Evolutionary conservation across 352 stramenopile genomes (phyloP), one percentile per base, ranked within the genome.

Genomic region (Globisporangium sylvaticum): DNA sequence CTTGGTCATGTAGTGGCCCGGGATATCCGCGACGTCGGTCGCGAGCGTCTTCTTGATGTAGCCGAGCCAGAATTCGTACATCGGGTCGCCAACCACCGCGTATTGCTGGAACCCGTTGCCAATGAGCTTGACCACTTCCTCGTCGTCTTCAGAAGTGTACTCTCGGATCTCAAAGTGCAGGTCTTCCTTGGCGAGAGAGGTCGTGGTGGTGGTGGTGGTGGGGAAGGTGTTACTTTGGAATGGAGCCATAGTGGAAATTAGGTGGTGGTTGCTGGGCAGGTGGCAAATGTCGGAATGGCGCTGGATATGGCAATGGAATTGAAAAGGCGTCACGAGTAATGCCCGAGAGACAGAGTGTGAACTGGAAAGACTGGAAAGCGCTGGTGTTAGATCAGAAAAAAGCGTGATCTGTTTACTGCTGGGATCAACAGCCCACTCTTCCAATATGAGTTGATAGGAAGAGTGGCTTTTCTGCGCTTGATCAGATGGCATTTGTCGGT

Each of bases 121-220:
- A 10, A 72, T 58, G n/a, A 72, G 55, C n/a, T 42, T 34, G 14
- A 46, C n/a, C 0, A 69, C 53, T 7, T 56, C 27, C n/a, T 42
- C 27, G 9, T 55, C 34, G 46, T 72, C 66, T 31, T 37, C 0
- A 15, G 59, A 18, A 4, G 8, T n/a, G 46, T 71, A 71, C 60
- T 62, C 22, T 15, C 66, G 66, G 61, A 71, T 71, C 15, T 22
- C 48, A 53, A 69, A 53, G 27, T n/a, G 61, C 37, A 46, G 37
- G 14, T 46, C 4, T 20, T 46, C 37, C 5, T 46, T 46, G 37
- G 37, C 15, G 15, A 46, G 37, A 20, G 37, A 14, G 15, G 37
- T 18, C 37, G 37, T 46, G 37, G 37, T 8, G 37, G 37, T 46
- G 37, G 37, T n/a, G 34, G 12, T 4, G 1, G 34, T 14, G 34